Percentiles rank a stretch among this genome's conserved stretches.
Evolutionary conservation across 768 basidiomycete genomes (phyloP).

Genomic region (Rubroboletus pulcherrimus): DNA sequence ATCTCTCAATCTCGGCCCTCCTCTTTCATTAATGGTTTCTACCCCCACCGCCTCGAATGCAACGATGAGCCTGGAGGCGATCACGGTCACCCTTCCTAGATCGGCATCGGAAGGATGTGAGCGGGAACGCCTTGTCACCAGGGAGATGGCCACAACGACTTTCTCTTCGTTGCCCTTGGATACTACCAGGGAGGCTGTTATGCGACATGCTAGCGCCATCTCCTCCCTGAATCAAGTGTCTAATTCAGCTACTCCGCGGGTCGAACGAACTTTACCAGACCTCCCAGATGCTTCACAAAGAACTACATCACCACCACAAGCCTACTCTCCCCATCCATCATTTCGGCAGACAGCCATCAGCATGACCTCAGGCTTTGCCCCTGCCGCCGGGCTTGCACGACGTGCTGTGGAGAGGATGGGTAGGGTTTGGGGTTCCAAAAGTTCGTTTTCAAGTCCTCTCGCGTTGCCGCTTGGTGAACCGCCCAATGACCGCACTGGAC

Average conservation of each 20-base stretch:
- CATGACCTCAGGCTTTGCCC: conserved; percentile 63
- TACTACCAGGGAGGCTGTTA: conserved; percentile 27
- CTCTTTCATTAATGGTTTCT: conserved; percentile 28
- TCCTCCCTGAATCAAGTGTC: conserved; percentile 22
- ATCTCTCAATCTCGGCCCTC: conserved; percentile 52
- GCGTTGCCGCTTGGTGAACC: conserved; percentile 44
- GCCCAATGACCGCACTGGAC: conserved; percentile 32
- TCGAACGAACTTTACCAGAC: conserved; percentile 30
- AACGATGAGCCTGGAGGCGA: conserved; percentile 30
- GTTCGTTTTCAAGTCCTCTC: conserved; percentile 37
- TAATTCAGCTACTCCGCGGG: conserved; percentile 25
- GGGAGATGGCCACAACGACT: conserved; percentile 40
- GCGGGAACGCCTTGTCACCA: conserved; percentile 40
- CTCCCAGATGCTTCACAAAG: conserved; percentile 24
- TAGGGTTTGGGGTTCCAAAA: conserved; percentile 52
- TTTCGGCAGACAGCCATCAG: conserved; percentile 69
- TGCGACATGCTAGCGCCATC: conserved; percentile 19
- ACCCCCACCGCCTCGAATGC: conserved; percentile 23
- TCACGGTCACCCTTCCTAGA: conserved; percentile 27
- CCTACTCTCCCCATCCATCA: conserved; percentile 27
- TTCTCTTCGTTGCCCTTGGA: conserved; percentile 31
- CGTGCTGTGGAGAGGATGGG: conserved; percentile 78
- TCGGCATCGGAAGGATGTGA: conserved; percentile 31
- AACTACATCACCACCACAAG: conserved; percentile 1
- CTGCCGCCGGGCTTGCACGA: conserved; percentile 71